Evolutionary conservation across 2,329 filamentous ascomycete genomes (phyloP), one percentile per base, ranked within the genome.

Genomic region (Rutstroemia sp.): DNA sequence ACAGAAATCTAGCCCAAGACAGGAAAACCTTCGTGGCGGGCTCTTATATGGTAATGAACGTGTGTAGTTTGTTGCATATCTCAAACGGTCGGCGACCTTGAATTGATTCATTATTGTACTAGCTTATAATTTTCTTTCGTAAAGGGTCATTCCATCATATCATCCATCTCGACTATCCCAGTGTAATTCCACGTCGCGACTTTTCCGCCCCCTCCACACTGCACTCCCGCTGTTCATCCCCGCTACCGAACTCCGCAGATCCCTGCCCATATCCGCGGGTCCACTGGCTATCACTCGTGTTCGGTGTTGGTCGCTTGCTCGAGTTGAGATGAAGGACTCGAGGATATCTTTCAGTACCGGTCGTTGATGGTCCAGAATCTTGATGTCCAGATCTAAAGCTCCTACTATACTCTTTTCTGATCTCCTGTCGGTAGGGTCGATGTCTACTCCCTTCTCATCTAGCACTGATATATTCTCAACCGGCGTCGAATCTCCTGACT

Each of bases 211-310:
- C 54, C 69, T 77, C 82, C 80, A 84, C 9, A 85, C 81, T 60
- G 72, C 76, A 0, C 65, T 61, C 0, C 75, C 78, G 7, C 74
- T 74, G 67, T 84, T 86, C 42, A 73, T 75, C 7, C 62, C 63
- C 1, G 82, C 81, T 4, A 86, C 80, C 1, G 76, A 76, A 4
- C 59, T 68, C 25, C 83, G 72, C 57, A 86, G 63, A 54, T 83
- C 80, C n/a, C 73, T 74, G 5, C 84, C 76, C 78, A 87, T 83
- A 1, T 75, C 73, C 0, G 75, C 74, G 1, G 83, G 83, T 0
- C 83, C 83, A 62, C 82, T 86, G 0, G 78, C 82, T 64, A 82
- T 76, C 0, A 87, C 80, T 0, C 74, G 72, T 0, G 80, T 82
- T 12, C 77, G 69, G 0, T 81, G 81, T 0, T 54, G 59, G 2